Evolutionary conservation across 768 basidiomycete genomes (phyloP).

Genomic region (Mycena metata): DNA sequence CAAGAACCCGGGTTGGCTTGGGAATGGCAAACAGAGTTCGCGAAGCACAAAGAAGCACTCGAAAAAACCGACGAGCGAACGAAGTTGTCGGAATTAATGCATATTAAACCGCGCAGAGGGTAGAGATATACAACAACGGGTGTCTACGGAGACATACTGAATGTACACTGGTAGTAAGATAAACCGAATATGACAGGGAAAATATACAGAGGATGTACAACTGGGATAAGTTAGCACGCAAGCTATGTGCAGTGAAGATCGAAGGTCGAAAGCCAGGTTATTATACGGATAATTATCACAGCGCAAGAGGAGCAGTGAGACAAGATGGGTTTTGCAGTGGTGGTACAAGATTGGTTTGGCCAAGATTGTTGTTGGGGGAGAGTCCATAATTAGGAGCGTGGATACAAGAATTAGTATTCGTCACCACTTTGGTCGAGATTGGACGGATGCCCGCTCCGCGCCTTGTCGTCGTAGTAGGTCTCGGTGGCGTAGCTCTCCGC

Average conservation of each 20-base stretch:
- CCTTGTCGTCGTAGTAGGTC: constrained; percentile 27
- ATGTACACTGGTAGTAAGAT: constrained; percentile 19
- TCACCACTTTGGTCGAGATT: constrained; percentile 31
- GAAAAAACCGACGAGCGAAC: constrained; percentile 1
- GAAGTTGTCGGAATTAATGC: constrained; percentile 4
- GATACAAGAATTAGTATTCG: constrained; percentile 32
- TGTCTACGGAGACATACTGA: constrained; percentile 4
- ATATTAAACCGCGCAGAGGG: constrained; percentile 9
- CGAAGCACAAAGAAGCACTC: neutral
- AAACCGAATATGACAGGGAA: neutral
- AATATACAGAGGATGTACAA: constrained; percentile 33
- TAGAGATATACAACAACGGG: constrained; percentile 18
- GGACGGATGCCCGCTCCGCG: constrained; percentile 12
- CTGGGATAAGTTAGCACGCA: constrained; percentile 28
- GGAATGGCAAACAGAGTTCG: constrained; percentile 15
- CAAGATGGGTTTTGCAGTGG: constrained; percentile 8
- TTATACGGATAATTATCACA: neutral
- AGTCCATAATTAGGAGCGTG: constrained; percentile 35
- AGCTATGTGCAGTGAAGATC: constrained; percentile 19
- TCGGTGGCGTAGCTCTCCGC: constrained; percentile 13
- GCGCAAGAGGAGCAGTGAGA: constrained; percentile 5
- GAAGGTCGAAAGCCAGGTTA: neutral
- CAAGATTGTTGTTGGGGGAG: constrained; percentile 13
- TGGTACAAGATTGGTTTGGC: constrained; percentile 18
- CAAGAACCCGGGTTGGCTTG: constrained; percentile 17